Base-by-base conservation (phyloP, 768 basidiomycete species). In the Suillus spraguei region DNA sequence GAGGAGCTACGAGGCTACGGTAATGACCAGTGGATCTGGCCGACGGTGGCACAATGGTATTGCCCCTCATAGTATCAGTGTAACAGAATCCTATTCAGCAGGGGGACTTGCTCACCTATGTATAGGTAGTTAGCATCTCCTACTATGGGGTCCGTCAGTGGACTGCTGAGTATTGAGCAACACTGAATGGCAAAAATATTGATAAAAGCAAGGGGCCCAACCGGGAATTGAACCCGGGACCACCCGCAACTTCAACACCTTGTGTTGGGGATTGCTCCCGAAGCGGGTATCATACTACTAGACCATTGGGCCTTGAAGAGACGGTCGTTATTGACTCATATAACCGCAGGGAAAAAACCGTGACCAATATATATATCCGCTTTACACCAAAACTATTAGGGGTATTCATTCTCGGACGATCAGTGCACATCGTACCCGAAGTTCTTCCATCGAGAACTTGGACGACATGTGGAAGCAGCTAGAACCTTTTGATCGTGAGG, bases 211-310 rank as follows among this genome's bases (percentile, higher is more conserved):
- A 55, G 1, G 81, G 82, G 82, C 82, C 81, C 82, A 75, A 74
- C 80, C 79, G 81, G 81, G 82, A 82, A 82, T 84, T 81, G 82
- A 83, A 83, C 82, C 81, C 82, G 79, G 83, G 82, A 81, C 82
- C 82, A 83, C 82, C 82, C 82, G 81, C 80, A 83, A 5, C 32
- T 65, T 24, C 55, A 56, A 56, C 55, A 56, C 55, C 38, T 20
- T 39, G 55, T 56, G 55, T 77, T 65, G 67, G 65, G 62, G 33
- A 62, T 39, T 24, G 5, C 55, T 69, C 80, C 80, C 80, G 80
- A 81, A 81, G 76, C 80, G 79, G 78, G 80, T 80, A 81, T 81
- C 80, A 81, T 81, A 81, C 80, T 79, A 80, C 80, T 81, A 81
- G 80, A 81, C 80, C 80, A 81, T 74, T 80, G 80, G 80, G 80